Conservation (phyloP, 2,329 filamentous ascomycete genomes). For the Monosporascus sp. region DNA sequence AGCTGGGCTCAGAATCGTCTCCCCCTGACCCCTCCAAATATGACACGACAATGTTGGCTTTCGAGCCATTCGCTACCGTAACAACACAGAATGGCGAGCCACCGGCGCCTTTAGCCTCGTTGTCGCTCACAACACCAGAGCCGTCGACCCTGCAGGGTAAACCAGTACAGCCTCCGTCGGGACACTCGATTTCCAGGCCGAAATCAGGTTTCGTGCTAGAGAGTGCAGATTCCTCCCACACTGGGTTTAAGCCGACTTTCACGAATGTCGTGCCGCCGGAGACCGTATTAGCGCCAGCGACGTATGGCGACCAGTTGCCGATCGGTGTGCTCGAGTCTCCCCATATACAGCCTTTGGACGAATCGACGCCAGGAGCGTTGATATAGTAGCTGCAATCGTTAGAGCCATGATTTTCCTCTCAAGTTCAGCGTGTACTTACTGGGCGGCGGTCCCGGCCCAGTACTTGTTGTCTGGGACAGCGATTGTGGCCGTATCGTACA, state of each 20-base stretch:
- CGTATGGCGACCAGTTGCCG: slow-evolving; percentile 75
- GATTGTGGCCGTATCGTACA: slow-evolving; percentile 50
- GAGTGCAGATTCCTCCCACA: slow-evolving; percentile 55
- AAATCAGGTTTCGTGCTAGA: slow-evolving; percentile 55
- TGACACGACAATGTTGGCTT: slow-evolving; percentile 62
- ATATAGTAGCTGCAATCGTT: slow-evolving; percentile 59
- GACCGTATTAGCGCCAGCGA: slow-evolving; percentile 69
- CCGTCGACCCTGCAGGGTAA: slow-evolving; percentile 69
- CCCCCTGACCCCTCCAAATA: slow-evolving; percentile 38
- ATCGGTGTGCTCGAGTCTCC: slow-evolving; percentile 55
- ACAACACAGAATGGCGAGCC: slow-evolving; percentile 70
- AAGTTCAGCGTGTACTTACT: slow-evolving; percentile 47
- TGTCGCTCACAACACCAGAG: slow-evolving; percentile 53
- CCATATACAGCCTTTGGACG: slow-evolving; percentile 64
- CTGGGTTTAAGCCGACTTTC: slow-evolving; percentile 74
- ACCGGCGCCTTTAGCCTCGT: slow-evolving; percentile 56
- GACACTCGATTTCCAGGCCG: slow-evolving; percentile 66
- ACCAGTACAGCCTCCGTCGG: slow-evolving; percentile 60
- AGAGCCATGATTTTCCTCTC: slow-evolving; percentile 2
- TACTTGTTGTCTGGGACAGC: slow-evolving; percentile 67
- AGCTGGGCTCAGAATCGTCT: slow-evolving; percentile 18
- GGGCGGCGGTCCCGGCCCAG: slow-evolving; percentile 68
- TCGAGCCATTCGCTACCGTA: slow-evolving; percentile 61
- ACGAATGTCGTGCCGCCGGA: slow-evolving; percentile 61
- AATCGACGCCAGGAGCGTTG: slow-evolving; percentile 62